Evolutionary conservation across 1,284 basidiomycete species (phyloP).

Genomic region (Ustilago hordei): DNA sequence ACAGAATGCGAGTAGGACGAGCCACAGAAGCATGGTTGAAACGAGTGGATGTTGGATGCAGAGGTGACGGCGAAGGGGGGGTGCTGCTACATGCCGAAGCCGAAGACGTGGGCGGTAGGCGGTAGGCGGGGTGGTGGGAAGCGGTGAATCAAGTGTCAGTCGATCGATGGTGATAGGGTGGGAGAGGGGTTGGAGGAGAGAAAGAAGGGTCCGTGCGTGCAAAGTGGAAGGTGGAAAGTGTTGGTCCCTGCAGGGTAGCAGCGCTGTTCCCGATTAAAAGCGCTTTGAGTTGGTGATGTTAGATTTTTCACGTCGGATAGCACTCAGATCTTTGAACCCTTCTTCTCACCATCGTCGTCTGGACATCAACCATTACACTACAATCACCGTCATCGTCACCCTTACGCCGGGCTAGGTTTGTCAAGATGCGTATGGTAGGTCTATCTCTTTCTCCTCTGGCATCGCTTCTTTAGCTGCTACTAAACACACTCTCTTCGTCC

Average conservation of each 20-base stretch:
- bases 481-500: neutral
- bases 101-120: no score
- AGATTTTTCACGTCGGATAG: neutral
- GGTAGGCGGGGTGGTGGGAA: no score
- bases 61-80: no score
- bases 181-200: neutral
- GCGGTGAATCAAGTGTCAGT: neutral
- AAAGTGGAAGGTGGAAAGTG: slow-evolving; percentile 11
- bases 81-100: no score
- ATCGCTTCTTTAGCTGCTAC: neutral
- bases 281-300: neutral
- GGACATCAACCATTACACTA: neutral
- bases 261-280: no score
- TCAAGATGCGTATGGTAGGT: slow-evolving; percentile 51
- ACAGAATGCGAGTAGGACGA: slow-evolving; percentile 41
- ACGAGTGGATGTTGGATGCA: neutral
- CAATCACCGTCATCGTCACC: slow-evolving; percentile 5
- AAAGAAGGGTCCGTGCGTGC: no score
- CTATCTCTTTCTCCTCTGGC: neutral
- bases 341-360: slow-evolving; percentile 5
- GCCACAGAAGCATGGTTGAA: slow-evolving; percentile 40
- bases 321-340: neutral
- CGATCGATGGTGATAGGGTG: neutral
- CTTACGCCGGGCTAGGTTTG: neutral
- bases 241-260: slow-evolving; percentile 12